A percentile compares a stretch with the other conserved stretches of the same genome.
phyloP scores from a whole-genome alignment of 352 stramenopile genomes.

The Phytophthora gonapodyides region DNA sequence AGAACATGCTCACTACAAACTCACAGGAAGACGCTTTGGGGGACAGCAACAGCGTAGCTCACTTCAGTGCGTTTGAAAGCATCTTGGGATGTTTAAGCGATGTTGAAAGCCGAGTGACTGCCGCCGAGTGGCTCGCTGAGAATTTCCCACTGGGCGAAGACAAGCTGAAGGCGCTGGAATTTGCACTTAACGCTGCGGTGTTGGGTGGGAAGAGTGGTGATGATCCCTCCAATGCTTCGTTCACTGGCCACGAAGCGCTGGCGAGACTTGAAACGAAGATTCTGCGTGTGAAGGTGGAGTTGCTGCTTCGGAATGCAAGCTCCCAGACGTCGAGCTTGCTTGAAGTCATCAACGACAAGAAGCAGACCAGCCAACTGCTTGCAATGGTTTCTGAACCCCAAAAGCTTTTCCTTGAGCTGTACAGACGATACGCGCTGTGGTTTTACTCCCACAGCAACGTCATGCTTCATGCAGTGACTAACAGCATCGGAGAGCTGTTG shows the following conservation, averaged over 20 bases:
- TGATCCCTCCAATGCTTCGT: slow-evolving; percentile 29
- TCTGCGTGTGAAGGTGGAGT: slow-evolving; percentile 41
- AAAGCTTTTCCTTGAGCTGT: slow-evolving; percentile 51
- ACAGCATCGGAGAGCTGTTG: slow-evolving; percentile 40
- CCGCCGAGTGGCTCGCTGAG: slow-evolving; percentile 58
- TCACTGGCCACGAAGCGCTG: slow-evolving; percentile 42
- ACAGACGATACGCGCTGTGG: slow-evolving; percentile 43
- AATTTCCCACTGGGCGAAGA: slow-evolving; percentile 46
- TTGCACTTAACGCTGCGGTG: slow-evolving; percentile 38
- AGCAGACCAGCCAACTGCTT: slow-evolving; percentile 31
- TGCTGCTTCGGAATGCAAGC: slow-evolving; percentile 35
- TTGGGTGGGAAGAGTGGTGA: slow-evolving; percentile 12
- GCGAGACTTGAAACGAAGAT: slow-evolving; percentile 46
- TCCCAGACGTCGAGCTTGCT: slow-evolving; percentile 23
- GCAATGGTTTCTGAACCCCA: slow-evolving; percentile 38
- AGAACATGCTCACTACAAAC: slow-evolving; percentile 57
- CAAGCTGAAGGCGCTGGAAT: slow-evolving; percentile 52
- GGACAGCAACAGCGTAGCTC: not conserved
- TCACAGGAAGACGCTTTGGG: slow-evolving; percentile 5
- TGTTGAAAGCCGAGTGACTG: slow-evolving; percentile 50
- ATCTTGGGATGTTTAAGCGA: slow-evolving; percentile 41
- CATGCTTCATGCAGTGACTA: slow-evolving; percentile 35
- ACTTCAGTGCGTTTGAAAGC: slow-evolving; percentile 40
- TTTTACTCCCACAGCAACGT: slow-evolving; percentile 36
- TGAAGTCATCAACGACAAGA: slow-evolving; percentile 21